These are phyloP conservation scores for Papilionanthe hybrid DNA, from an alignment of 116 monocot species.

Conservation along the genomic window DNA sequence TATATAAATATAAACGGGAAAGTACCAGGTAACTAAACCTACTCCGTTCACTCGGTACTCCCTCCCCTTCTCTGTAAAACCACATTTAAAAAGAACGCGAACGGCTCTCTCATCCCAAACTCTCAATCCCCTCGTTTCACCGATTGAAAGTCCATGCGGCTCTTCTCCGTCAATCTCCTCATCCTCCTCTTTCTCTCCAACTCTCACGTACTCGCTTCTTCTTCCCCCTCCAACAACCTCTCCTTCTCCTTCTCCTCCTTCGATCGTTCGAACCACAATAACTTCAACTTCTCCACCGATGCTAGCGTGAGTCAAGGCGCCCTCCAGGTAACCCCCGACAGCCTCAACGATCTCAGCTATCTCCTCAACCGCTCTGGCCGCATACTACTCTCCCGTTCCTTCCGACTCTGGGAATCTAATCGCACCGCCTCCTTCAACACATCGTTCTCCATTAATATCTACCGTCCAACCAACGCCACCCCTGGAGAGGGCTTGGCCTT, in stretches of 20 bases:
- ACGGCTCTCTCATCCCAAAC: not conserved
- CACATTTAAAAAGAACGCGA: not conserved
- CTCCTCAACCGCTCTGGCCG: slow-evolving; percentile 54
- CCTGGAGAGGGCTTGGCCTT: slow-evolving; percentile 77
- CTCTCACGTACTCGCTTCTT: not conserved
- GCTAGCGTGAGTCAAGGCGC: slow-evolving; percentile 21
- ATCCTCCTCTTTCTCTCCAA: slow-evolving; percentile 19
- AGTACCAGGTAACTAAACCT: no score
- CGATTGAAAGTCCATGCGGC: not conserved
- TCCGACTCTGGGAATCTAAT: slow-evolving; percentile 40
- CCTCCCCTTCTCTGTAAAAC: not conserved
- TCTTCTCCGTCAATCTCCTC: not conserved
- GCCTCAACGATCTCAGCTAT: slow-evolving; percentile 15
- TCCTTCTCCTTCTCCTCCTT: slow-evolving; percentile 26
- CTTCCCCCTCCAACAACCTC: not conserved
- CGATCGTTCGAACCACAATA: not conserved
- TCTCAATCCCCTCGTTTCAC: not conserved
- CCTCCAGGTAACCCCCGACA: slow-evolving; percentile 80
- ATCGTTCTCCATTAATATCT: slow-evolving; percentile 38
- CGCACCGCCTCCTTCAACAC: slow-evolving; percentile 41
- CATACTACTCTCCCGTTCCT: slow-evolving; percentile 26
- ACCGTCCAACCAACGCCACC: slow-evolving; percentile 5
- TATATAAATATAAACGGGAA: no score
- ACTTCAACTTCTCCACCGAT: slow-evolving; percentile 15
- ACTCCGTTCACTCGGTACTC: no score